Base-by-base conservation (phyloP, 1,139 yeast species). In the Fermentozyma sake region DNA sequence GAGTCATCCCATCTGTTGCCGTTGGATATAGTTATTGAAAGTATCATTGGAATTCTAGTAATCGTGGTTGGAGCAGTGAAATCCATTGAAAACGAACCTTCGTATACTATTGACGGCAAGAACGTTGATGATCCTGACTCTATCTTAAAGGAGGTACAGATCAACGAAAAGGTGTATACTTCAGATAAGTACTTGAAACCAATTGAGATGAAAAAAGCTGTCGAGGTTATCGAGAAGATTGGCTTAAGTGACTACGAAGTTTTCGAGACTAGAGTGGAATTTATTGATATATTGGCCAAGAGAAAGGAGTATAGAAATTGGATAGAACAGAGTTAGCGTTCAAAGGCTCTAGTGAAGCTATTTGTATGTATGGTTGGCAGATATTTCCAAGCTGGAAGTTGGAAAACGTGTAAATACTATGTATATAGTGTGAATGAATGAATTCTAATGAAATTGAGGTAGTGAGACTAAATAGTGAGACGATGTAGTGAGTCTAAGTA, bases 181-280 rank as follows among this genome's bases (percentile, higher is more conserved):
- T 11, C 13, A 2, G 39, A 45, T 26, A 44, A 33, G 23, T 62
- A 58, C 38, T 57, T 76, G 36, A 60, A 58, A 30, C 65, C 65
- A 5, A 68, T 76, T 11, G 55, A 57, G n/a, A 63, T 73, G 65
- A 57, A 60, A 20, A 51, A 65, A 29, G 74, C 77, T 4, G 67
- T 65, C 19, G 52, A 49, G 12, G 60, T 65, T 29, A 52, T 59
- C 24, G 75, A 75, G 37, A 48, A 51, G 19, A 40, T 64, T 12
- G 78, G 77, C 2, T 52, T 62, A 14, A 61, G 61, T 14, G 67
- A 64, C 15, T 72, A 58, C 39, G 68, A 65, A 31, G 52, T 54
- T 16, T 53, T 65, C 26, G 68, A 68, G 18, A 57, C 63, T 24
- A 53, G 76, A 31, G 50, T 64, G 5, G 65, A 58, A 8, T 75